Evolutionary conservation across 495 filamentous ascomycete genomes (phyloP).

Genomic region (Hypoxylon lenormandii): DNA sequence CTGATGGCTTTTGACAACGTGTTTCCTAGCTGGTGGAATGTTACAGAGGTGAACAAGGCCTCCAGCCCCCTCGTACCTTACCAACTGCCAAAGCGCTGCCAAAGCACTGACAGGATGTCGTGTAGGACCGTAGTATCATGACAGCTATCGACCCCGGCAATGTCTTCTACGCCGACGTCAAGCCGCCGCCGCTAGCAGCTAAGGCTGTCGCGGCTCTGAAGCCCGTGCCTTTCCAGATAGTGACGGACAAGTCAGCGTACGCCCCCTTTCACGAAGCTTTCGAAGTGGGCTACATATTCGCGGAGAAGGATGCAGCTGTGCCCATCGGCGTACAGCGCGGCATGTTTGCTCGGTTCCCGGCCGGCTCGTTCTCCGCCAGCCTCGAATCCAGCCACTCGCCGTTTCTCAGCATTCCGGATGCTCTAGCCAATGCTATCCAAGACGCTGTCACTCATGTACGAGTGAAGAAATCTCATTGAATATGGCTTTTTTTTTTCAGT

Average conservation of each 20-base stretch:
- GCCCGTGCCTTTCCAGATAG: slow-evolving; percentile 5
- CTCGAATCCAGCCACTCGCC: slow-evolving; percentile 12
- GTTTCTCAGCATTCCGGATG: slow-evolving; percentile 16
- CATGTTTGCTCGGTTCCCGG: slow-evolving; percentile 14
- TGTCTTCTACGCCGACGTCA: slow-evolving; percentile 50
- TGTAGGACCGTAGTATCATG: slow-evolving; percentile 17
- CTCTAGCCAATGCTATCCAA: slow-evolving; percentile 27
- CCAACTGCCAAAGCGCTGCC: too few relatives aligned
- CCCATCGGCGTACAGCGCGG: neutral
- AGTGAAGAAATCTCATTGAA: slow-evolving; percentile 30
- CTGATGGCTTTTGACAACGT: neutral
- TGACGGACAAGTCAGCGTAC: slow-evolving; percentile 1
- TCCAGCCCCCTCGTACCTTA: neutral
- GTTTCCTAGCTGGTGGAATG: slow-evolving; percentile 32
- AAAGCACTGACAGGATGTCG: neutral
- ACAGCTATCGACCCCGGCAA: neutral
- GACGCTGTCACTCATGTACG: slow-evolving; percentile 49
- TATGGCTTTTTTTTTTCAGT: neutral
- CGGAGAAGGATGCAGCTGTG: slow-evolving; percentile 25
- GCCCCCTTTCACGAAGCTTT: slow-evolving; percentile 5
- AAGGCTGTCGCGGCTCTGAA: slow-evolving; percentile 30
- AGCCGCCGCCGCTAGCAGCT: slow-evolving; percentile 30
- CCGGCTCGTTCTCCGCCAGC: slow-evolving; percentile 5
- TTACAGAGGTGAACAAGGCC: slow-evolving; percentile 38
- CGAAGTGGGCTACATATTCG: slow-evolving; percentile 27